A percentile compares a stretch with the other conserved stretches of the same genome.
These are phyloP conservation scores for Rostrohypoxylon terebratum DNA, from an alignment of 495 filamentous ascomycete genomes.

Conservation along the genomic window DNA sequence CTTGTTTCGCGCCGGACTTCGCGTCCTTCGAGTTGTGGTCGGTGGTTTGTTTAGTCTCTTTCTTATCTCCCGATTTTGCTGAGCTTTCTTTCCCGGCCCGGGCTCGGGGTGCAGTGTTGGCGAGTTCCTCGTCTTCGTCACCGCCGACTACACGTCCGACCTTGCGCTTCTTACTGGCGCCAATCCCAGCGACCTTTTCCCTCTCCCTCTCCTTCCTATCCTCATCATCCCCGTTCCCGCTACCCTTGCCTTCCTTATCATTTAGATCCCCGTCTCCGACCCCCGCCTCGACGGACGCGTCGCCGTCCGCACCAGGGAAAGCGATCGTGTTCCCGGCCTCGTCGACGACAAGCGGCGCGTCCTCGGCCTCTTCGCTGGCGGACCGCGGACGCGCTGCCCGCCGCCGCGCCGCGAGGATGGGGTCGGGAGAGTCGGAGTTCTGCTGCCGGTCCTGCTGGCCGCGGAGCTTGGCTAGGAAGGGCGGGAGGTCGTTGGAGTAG, in stretches of 20 bases:
- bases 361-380: constrained; percentile 62
- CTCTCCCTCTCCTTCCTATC: constrained; percentile 45
- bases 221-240: background rate
- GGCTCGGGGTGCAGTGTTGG: background rate
- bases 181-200: constrained; percentile 54
- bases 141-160: constrained; percentile 60
- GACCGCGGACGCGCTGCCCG: constrained; percentile 54
- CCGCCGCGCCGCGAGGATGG: constrained; percentile 56
- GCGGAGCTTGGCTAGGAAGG: constrained; percentile 65
- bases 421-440: constrained; percentile 53
- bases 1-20: constrained; percentile 28
- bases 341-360: constrained; percentile 60
- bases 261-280: constrained; percentile 11
- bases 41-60: constrained; percentile 8
- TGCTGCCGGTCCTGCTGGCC: constrained; percentile 52
- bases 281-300: constrained; percentile 41
- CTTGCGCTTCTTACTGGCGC: constrained; percentile 62
- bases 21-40: constrained; percentile 46
- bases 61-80: constrained; percentile 6
- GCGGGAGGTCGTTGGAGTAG: constrained; percentile 62
- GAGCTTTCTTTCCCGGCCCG: constrained; percentile 14
- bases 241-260: background rate
- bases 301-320: constrained; percentile 47
- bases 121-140: constrained; percentile 32
- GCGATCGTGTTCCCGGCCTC: constrained; percentile 56